These are phyloP conservation scores for Globisporangium solare DNA, from an alignment of 352 stramenopile genomes.

Conservation along the genomic window DNA sequence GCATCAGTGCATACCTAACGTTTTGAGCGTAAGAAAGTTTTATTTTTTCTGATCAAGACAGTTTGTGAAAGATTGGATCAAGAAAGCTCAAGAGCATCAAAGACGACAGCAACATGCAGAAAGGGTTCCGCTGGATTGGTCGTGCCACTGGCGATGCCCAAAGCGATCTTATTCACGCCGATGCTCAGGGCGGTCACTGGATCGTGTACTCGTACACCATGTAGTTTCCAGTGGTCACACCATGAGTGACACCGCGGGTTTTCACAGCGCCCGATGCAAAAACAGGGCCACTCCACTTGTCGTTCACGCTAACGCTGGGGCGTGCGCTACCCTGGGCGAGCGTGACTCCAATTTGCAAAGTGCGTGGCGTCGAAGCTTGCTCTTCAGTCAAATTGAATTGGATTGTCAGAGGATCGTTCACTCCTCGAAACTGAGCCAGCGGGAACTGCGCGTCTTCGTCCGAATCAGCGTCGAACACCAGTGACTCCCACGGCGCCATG, in stretches of 20 bases:
- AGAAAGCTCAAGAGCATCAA: conserved; percentile 40
- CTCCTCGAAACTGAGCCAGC: conserved; percentile 37
- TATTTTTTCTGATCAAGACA: too few species aligned
- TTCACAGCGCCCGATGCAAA: conserved; percentile 27
- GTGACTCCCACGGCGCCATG: conserved; percentile 25
- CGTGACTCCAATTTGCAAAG: conserved; percentile 34
- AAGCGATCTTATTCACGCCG: conserved; percentile 29
- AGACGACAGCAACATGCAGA: conserved; percentile 36
- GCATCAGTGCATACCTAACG: too few species aligned
- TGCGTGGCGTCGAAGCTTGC: conserved; percentile 19
- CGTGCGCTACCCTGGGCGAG: conserved; percentile 30
- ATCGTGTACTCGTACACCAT: conserved; percentile 46
- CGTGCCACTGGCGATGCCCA: conserved; percentile 35
- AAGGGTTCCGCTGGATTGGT: conserved; percentile 33
- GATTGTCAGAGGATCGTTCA: conserved; percentile 39
- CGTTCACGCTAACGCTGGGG: conserved; percentile 28
- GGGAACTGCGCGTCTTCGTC: conserved; percentile 28
- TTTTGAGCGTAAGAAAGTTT: too few species aligned
- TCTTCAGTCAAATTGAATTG: conserved; percentile 22
- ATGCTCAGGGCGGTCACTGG: conserved; percentile 23
- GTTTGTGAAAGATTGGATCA: conserved; percentile 2
- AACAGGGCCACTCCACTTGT: conserved; percentile 31
- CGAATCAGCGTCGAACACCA: conserved; percentile 19
- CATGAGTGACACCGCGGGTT: conserved; percentile 45
- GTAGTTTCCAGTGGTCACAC: conserved; percentile 43